Conservation (phyloP, 1,139 yeast species). For the Meyerozyma sp. region DNA sequence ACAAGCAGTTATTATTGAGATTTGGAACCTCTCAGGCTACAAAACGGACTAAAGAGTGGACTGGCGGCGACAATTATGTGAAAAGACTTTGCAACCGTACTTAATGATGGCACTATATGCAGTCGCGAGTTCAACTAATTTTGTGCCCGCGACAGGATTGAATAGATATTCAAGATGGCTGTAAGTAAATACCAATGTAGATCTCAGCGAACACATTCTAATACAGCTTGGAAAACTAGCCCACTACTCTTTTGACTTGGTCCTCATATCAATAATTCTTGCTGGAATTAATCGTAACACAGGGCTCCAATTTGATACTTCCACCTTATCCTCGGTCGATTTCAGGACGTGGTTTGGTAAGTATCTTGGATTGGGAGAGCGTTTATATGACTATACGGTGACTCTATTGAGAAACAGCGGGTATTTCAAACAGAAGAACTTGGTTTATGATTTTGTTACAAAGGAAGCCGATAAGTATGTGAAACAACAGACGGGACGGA, state of each 20-base stretch:
- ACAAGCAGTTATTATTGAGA: slow-evolving; percentile 43
- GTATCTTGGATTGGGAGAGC: slow-evolving; percentile 52
- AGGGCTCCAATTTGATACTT: slow-evolving; percentile 48
- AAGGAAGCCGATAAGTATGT: slow-evolving; percentile 23
- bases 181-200: slow-evolving; percentile 9
- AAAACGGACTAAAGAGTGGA: slow-evolving; percentile 62
- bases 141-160: background rate
- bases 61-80: slow-evolving; percentile 41
- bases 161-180: slow-evolving; percentile 5
- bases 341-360: slow-evolving; percentile 48
- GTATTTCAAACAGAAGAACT: slow-evolving; percentile 39
- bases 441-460: slow-evolving; percentile 32
- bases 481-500: slow-evolving; percentile 25
- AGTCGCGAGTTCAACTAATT: background rate
- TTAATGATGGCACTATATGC: background rate
- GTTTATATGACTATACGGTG: slow-evolving; percentile 42
- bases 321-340: slow-evolving; percentile 45
- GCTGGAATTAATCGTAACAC: slow-evolving; percentile 66
- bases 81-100: slow-evolving; percentile 30
- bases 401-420: slow-evolving; percentile 35
- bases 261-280: slow-evolving; percentile 54
- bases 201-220: background rate
- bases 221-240: slow-evolving; percentile 45
- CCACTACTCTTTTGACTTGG: slow-evolving; percentile 55
- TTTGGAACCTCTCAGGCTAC: slow-evolving; percentile 36